Base-by-base conservation (phyloP, 345 rosid species). In the Hibiscus mutabilis region DNA sequence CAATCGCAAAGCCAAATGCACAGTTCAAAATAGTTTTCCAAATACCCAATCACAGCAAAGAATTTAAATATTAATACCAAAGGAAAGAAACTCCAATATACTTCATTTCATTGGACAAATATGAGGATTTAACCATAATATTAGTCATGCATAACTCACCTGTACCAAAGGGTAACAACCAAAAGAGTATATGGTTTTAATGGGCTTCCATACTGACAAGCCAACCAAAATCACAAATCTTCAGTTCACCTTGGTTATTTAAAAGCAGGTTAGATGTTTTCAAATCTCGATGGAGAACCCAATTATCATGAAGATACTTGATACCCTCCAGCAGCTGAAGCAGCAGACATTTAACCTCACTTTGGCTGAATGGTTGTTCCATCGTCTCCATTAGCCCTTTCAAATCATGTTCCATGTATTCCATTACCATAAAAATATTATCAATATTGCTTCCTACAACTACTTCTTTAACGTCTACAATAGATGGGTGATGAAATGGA, bases 91-190 rank as follows among this genome's bases (percentile, higher is more conserved):
- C 35, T 31, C 35, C 35, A 31, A 31, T 31, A 31, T 31, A 31
- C 2, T 31, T 31, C 35, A 31, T 31, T 31, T 31, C 35, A 31
- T 31, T 31, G 35, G 3, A 31, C 35, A 31, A 31, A 31, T 31
- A 31, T 5, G 35, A 31, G 35, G 35, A 31, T 5, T 31, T 31
- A 31, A 31, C 35, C 14, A 13, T 44, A 44, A 11, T 44, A 11
- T 9, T 9, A 0, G 29, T 33, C 16, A 51, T 8, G 11, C 66
- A 58, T 63, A 52, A 62, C 86, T 78, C 70, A 95, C 99, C 99
- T 95, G 92, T 95, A 95, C 99, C 99, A 95, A 77, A 95, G 97
- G 18, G 99, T 95, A 72, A 95, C 99, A 79, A 95, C 99, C 87
- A 95, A 83, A 75, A 89, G 97, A 79, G 99, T 95, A 81, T 95